phyloP scores from a whole-genome alignment of 2,329 filamentous ascomycete genomes.

The Colletotrichum melonis region DNA sequence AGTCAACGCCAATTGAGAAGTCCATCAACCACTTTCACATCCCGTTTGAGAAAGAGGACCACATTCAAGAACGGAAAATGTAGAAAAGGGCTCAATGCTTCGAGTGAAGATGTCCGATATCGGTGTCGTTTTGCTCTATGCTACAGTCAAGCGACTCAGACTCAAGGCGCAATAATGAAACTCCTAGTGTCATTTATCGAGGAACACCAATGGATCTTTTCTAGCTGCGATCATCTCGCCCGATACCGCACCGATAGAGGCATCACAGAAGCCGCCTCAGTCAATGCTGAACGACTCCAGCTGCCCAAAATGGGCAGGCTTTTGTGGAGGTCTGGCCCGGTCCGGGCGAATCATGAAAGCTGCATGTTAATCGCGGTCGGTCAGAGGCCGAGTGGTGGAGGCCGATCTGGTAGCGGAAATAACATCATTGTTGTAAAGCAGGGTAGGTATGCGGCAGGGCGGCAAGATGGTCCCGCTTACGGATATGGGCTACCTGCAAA shows the following conservation, averaged over 20 bases:
- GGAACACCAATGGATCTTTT: neutral
- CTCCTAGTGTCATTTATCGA: no score
- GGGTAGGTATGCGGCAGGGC: neutral
- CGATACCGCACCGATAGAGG: conserved; percentile 25
- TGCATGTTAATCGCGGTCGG: neutral
- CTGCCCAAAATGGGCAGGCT: conserved; percentile 14
- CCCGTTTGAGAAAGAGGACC: neutral
- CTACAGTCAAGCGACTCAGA: neutral
- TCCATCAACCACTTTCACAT: neutral
- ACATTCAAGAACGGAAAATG: neutral
- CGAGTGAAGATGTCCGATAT: no score
- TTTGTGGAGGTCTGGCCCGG: conserved; percentile 14
- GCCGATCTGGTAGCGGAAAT: conserved; percentile 23
- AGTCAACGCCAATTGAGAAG: neutral
- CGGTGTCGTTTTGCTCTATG: no score
- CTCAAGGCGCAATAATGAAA: no score
- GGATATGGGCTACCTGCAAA: neutral
- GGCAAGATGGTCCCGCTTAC: conserved; percentile 12
- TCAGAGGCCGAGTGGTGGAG: conserved; percentile 24
- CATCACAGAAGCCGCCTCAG: neutral
- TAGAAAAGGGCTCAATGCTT: neutral
- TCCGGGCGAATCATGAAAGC: conserved; percentile 28
- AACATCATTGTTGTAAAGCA: conserved; percentile 19
- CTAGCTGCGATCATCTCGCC: neutral
- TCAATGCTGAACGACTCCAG: conserved; percentile 1